Evolutionary conservation across 2,329 filamentous ascomycete genomes (phyloP), one percentile per base, ranked within the genome.

Genomic region (Apiospora aurea): DNA sequence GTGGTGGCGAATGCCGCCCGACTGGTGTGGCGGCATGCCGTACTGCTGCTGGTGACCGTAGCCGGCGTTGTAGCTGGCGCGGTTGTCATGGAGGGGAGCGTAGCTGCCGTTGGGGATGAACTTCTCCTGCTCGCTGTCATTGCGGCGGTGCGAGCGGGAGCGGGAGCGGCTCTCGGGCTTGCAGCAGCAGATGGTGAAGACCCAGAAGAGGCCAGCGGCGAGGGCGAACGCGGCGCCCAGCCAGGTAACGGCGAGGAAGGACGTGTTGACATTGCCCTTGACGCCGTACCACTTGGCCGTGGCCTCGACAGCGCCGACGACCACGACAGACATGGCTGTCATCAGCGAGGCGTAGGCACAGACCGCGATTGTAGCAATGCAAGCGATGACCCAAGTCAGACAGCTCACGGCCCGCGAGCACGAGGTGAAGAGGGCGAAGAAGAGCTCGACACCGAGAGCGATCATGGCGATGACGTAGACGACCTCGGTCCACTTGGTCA

Each of bases 151-250:
- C 64, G 75, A 71, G 71, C 75, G 73, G 67, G 77, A n/a, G 46
- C 46, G 18, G n/a, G 21, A 73, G 74, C 80, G 81, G 77, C 80
- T 82, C 75, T 94, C 94, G 77, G 85, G 83, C 72, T 89, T 91
- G 87, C 95, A 97, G 90, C 95, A 98, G 92, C 96, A 98, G 78
- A 93, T 89, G 82, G 91, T 94, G 82, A 97, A 90, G 79, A 95
- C 85, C 96, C 96, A 98, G 92, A 98, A 98, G 80, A 97, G 83
- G 75, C 89, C 90, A 10, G 93, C 92, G 57, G 82, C 93, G 46
- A 96, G 80, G 74, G 92, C 92, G 80, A 97, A 95, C 41, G 89
- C 93, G 51, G 92, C 92, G 61, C 91, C 92, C 73, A 98, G 86
- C 94, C 95, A 98, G 77, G 93, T 89, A 26, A 91, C 84, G 47